Conservation (phyloP, 2,329 filamentous ascomycete species). For the Ophiostoma ulmi region DNA sequence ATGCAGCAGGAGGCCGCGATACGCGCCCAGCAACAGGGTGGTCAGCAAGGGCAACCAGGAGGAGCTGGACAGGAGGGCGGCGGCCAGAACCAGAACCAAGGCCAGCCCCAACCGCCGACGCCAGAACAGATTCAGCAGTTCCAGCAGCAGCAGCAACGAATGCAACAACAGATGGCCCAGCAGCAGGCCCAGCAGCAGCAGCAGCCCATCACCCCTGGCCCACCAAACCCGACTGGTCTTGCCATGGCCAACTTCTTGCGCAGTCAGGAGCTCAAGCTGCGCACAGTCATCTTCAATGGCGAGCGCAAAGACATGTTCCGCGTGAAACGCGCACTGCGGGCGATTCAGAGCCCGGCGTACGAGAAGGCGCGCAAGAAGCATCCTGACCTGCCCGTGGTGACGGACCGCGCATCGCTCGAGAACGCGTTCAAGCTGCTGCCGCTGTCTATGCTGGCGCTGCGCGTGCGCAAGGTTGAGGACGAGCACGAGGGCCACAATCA, state of each 20-base stretch:
- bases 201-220: constrained; percentile 68
- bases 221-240: constrained; percentile 82
- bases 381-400: constrained; percentile 79
- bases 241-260: constrained; percentile 85
- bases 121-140: constrained; percentile 38
- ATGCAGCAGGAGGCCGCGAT: constrained; percentile 41
- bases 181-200: constrained; percentile 32
- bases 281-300: constrained; percentile 90
- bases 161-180: constrained; percentile 36
- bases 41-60: constrained; percentile 24
- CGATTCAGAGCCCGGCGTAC: constrained; percentile 83
- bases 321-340: constrained; percentile 93
- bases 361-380: constrained; percentile 86
- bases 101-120: constrained; percentile 39
- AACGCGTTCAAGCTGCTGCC: constrained; percentile 89
- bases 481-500: constrained; percentile 66
- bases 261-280: constrained; percentile 75
- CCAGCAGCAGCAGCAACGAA: constrained; percentile 36
- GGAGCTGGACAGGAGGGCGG: neutral
- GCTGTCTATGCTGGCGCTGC: constrained; percentile 85
- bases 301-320: constrained; percentile 98
- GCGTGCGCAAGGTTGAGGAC: constrained; percentile 76
- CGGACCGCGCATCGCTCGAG: constrained; percentile 80
- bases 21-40: constrained; percentile 35
- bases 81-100: neutral